phyloP scores from a whole-genome alignment of 768 basidiomycete species.

The Fomitopsis pulvina region DNA sequence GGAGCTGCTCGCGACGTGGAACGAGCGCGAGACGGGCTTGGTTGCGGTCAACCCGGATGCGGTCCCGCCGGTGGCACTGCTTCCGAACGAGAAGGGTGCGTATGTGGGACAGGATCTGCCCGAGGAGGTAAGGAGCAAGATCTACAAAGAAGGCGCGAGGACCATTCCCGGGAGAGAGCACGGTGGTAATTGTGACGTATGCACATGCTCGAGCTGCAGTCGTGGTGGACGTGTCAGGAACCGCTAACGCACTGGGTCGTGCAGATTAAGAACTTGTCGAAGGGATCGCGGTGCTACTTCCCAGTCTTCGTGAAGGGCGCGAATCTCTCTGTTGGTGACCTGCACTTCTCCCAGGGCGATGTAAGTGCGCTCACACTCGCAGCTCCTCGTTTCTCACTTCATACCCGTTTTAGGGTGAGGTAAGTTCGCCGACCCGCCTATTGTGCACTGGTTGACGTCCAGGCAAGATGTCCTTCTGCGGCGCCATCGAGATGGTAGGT shows the following conservation, averaged over 20 bases:
- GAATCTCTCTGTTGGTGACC: conserved; percentile 70
- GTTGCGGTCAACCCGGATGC: conserved; percentile 46
- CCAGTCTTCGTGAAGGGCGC: conserved; percentile 75
- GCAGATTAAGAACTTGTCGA: conserved; percentile 73
- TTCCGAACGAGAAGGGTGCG: conserved; percentile 51
- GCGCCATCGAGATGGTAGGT: conserved; percentile 68
- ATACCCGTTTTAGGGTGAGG: conserved; percentile 42
- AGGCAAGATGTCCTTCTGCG: conserved; percentile 62
- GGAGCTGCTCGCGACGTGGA: conserved; percentile 71
- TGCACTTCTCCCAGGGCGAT: conserved; percentile 79
- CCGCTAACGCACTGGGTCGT: neutral
- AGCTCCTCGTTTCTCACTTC: conserved; percentile 14
- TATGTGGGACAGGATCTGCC: conserved; percentile 65
- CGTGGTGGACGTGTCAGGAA: too few species aligned
- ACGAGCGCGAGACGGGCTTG: conserved; percentile 59
- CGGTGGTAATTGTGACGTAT: conserved; percentile 70
- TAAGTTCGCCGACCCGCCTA: conserved; percentile 21
- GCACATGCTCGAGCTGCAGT: conserved; percentile 20
- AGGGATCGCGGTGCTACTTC: conserved; percentile 69
- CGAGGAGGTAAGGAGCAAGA: conserved; percentile 40
- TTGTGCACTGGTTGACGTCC: neutral
- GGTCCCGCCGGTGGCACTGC: conserved; percentile 61
- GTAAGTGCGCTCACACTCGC: conserved; percentile 24
- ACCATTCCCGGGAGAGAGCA: conserved; percentile 76
- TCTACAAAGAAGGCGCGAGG: conserved; percentile 61